Conservation (phyloP, 495 filamentous ascomycete genomes). For the Penicillium diatomitis region DNA sequence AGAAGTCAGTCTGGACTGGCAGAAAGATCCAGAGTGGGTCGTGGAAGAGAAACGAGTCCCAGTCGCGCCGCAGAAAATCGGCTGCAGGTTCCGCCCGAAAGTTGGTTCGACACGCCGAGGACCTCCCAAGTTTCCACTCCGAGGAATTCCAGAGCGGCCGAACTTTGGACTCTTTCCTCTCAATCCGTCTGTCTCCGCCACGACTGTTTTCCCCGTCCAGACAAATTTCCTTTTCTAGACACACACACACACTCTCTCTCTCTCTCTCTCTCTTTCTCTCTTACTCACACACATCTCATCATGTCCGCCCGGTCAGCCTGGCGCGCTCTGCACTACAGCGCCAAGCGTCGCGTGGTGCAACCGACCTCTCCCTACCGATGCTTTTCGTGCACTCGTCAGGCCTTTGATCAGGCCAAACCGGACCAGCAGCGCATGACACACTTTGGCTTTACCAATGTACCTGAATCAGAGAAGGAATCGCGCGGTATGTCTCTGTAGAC, state of each 20-base stretch:
- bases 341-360: slow-evolving; percentile 19
- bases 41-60: no score
- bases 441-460: slow-evolving; percentile 87
- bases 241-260: no score
- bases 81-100: no score
- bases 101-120: no score
- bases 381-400: slow-evolving; percentile 44
- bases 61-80: no score
- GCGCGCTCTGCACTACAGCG: slow-evolving; percentile 26
- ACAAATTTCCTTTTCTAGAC: no score
- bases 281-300: slow-evolving; percentile 2
- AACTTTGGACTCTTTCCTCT: no score
- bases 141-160: no score
- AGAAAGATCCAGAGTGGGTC: no score
- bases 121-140: no score
- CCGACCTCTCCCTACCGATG: slow-evolving; percentile 36
- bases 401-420: slow-evolving; percentile 32
- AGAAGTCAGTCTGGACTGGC: no score
- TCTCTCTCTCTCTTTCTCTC: not conserved
- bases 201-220: no score
- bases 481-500: slow-evolving; percentile 41
- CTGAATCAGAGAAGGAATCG: slow-evolving; percentile 71
- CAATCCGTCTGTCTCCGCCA: not conserved
- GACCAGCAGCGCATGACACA: slow-evolving; percentile 65
- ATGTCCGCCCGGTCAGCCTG: slow-evolving; percentile 28